Percentiles rank a stretch among this genome's conserved stretches.
Conservation (phyloP, 805 yeast genomes). For the Candida dendrica region DNA sequence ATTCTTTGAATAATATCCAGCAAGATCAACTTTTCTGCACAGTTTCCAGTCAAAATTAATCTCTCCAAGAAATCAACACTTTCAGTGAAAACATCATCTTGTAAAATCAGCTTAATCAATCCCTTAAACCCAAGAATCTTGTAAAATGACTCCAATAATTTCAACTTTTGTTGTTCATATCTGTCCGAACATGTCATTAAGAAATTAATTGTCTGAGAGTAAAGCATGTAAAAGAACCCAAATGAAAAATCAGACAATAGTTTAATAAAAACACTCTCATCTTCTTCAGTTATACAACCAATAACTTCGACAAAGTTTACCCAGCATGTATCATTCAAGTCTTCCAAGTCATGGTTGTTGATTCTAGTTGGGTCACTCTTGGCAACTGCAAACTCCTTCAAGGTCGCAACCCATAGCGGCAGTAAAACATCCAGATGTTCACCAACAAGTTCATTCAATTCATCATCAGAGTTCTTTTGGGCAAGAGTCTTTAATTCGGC, state of each 20-base stretch:
- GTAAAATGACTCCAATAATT: slow-evolving; percentile 43
- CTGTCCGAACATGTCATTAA: slow-evolving; percentile 38
- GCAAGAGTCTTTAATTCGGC: slow-evolving; percentile 44
- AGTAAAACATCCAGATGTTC: slow-evolving; percentile 54
- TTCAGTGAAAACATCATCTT: slow-evolving; percentile 67
- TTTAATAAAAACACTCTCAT: slow-evolving; percentile 35
- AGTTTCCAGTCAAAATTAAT: slow-evolving; percentile 46
- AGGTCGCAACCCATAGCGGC: slow-evolving; percentile 72
- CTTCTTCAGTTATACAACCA: slow-evolving; percentile 51
- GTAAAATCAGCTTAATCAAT: slow-evolving; percentile 52
- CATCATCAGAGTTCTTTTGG: slow-evolving; percentile 24
- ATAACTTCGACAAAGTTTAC: slow-evolving; percentile 69
- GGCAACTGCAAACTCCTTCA: slow-evolving; percentile 67
- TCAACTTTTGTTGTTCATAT: slow-evolving; percentile 14
- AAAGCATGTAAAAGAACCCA: slow-evolving; percentile 69
- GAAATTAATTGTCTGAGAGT: slow-evolving; percentile 78
- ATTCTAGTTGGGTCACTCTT: slow-evolving; percentile 29
- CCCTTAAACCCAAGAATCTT: slow-evolving; percentile 50
- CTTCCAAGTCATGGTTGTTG: slow-evolving; percentile 32
- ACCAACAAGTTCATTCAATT: slow-evolving; percentile 41
- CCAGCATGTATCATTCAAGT: slow-evolving; percentile 58
- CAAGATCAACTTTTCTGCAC: slow-evolving; percentile 39
- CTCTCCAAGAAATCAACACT: slow-evolving; percentile 71
- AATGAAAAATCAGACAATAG: slow-evolving; percentile 50
- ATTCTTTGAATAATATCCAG: slow-evolving; percentile 53